phyloP scores from a whole-genome alignment of 768 basidiomycete genomes.

The Psilocybe cubensis region DNA sequence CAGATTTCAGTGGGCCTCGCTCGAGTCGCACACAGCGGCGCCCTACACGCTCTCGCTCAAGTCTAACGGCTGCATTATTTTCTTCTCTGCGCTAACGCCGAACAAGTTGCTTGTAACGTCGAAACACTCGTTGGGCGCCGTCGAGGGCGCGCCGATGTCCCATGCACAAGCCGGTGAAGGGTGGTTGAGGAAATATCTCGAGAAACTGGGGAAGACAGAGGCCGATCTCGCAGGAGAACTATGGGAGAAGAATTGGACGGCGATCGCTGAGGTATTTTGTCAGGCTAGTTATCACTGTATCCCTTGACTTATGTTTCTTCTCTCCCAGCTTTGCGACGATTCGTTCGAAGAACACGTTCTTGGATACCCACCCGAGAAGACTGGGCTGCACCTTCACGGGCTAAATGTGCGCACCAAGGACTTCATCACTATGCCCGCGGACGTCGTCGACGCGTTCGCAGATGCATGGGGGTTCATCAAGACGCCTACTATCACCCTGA shows the following conservation, averaged over 20 bases:
- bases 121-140: slow-evolving; percentile 85
- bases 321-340: slow-evolving; percentile 91
- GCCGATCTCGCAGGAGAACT: slow-evolving; percentile 73
- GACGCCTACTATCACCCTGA: slow-evolving; percentile 62
- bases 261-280: slow-evolving; percentile 82
- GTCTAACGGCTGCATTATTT: slow-evolving; percentile 97
- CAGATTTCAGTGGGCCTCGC: slow-evolving; percentile 66
- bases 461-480: slow-evolving; percentile 90
- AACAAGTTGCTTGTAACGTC: slow-evolving; percentile 83
- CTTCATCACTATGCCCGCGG: slow-evolving; percentile 74
- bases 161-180: slow-evolving; percentile 85
- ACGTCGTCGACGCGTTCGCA: slow-evolving; percentile 78
- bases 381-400: slow-evolving; percentile 93
- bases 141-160: slow-evolving; percentile 44
- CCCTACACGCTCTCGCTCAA: slow-evolving; percentile 91
- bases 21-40: slow-evolving; percentile 68
- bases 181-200: slow-evolving; percentile 80
- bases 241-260: slow-evolving; percentile 87
- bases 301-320: not conserved
- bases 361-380: slow-evolving; percentile 75
- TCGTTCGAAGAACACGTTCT: slow-evolving; percentile 97
- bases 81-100: slow-evolving; percentile 84
- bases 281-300: not conserved
- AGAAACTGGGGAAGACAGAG: slow-evolving; percentile 62
- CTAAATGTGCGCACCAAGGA: slow-evolving; percentile 70